These are phyloP conservation scores for Pseudonitzschia pungens DNA, from an alignment of 108 stramenopile species.

Conservation along the genomic window DNA sequence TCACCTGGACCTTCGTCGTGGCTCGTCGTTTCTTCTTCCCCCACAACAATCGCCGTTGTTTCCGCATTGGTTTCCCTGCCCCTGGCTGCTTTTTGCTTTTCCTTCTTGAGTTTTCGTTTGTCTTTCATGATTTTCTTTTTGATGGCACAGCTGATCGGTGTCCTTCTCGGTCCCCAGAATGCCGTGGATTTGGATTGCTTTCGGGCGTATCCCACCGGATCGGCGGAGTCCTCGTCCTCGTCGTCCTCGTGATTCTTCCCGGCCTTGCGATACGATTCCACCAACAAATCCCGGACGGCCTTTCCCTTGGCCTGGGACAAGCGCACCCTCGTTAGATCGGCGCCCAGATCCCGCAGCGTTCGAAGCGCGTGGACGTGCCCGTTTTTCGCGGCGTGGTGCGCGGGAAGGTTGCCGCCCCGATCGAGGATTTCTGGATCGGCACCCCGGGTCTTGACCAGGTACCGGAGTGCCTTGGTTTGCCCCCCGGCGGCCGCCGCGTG, in stretches of 20 bases:
- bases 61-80: not conserved
- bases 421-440: not conserved
- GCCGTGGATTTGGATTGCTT: not conserved
- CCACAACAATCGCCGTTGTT: not conserved
- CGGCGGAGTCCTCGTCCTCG: not conserved
- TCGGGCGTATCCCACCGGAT: not conserved
- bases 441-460: not conserved
- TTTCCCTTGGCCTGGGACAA: not conserved
- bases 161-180: constrained; percentile 1
- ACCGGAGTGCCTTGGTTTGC: constrained; percentile 1
- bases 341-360: not conserved
- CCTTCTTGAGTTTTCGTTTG: not conserved
- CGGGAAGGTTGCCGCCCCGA: not conserved
- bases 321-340: not conserved
- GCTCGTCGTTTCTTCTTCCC: not conserved
- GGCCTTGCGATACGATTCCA: not conserved
- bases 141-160: not conserved
- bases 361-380: constrained; percentile 3
- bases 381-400: constrained; percentile 4
- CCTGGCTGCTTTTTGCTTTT: not conserved
- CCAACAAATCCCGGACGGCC: not conserved
- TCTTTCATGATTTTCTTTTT: constrained; percentile 11
- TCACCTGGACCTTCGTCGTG: not conserved
- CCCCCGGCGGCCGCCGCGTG: constrained; percentile 3
- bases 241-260: not conserved